Base-by-base conservation (phyloP, 352 stramenopile species). In the Phytophthora macrochlamydospora region DNA sequence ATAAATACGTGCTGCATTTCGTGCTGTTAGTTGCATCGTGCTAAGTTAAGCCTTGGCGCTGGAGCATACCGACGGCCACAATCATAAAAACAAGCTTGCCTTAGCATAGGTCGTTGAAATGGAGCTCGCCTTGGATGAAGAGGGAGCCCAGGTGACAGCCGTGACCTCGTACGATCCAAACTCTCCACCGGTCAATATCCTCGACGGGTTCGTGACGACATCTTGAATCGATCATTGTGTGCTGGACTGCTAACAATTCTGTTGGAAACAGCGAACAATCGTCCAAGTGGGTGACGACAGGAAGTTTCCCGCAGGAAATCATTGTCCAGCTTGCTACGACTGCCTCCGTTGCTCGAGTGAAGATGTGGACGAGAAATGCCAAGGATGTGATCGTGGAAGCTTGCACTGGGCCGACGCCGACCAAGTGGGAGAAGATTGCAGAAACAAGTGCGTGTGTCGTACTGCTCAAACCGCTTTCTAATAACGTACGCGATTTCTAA, bases 261-360 rank as follows among this genome's bases (percentile, higher is more conserved):
- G 28, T 49, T 32, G 51, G 6, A 11, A 45, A 14, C 53, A 95
- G 87, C 30, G 87, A 93, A 37, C 84, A 90, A 51, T 63, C 68
- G 37, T 93, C 82, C 55, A 94, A 89, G 67, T 95, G 87, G 87
- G 48, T 91, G 40, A 94, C 87, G n/a, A 92, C 85, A 14, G 87
- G 85, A 18, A 89, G 74, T 37, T 95, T 91, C 52, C 85, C 87
- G 0, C 87, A 95, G 59, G 87, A 95, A 65, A 81, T 95, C 14
- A 73, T 95, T 14, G 67, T 95, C 32, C 87, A 95, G 65, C 61
- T 93, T 11, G 81, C 85, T n/a, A 93, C 82, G 28, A 87, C 79
- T 8, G 85, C 85, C 9, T 89, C 84, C 5, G 81, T 95, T 38
- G 91, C 83, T 56, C 78, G 83, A 52, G 78, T 91, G 51, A 95